phyloP scores from a whole-genome alignment of 2,329 filamentous ascomycete species.

The Pseudocercospora pini-densiflorae region DNA sequence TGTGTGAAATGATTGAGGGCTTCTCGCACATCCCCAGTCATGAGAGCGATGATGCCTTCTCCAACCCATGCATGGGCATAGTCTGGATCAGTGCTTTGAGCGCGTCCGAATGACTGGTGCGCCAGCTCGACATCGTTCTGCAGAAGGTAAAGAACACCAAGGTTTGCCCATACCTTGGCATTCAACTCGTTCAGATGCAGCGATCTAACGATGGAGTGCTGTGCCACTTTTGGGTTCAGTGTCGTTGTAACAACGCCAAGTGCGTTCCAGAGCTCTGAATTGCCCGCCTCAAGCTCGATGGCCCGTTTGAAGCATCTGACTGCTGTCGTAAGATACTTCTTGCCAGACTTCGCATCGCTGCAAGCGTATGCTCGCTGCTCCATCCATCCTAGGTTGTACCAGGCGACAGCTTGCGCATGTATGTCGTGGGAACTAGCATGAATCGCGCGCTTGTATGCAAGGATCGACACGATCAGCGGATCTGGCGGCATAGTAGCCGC shows the following conservation, averaged over 20 bases:
- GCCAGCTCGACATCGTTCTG: slow-evolving; percentile 85
- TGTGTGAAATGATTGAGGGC: slow-evolving; percentile 88
- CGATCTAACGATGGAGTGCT: slow-evolving; percentile 91
- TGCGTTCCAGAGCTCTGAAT: slow-evolving; percentile 96
- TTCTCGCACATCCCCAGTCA: slow-evolving; percentile 75
- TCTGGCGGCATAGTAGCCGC: slow-evolving; percentile 49
- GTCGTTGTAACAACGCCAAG: slow-evolving; percentile 88
- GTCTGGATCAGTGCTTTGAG: slow-evolving; percentile 93
- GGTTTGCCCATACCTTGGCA: slow-evolving; percentile 82
- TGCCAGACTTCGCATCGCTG: slow-evolving; percentile 60
- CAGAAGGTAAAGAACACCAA: slow-evolving; percentile 83
- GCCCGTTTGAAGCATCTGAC: slow-evolving; percentile 92
- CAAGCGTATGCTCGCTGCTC: slow-evolving; percentile 80
- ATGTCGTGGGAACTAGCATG: slow-evolving; percentile 71
- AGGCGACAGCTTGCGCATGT: slow-evolving; percentile 91
- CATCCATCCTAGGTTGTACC: slow-evolving; percentile 96
- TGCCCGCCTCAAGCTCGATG: slow-evolving; percentile 93
- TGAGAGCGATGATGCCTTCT: slow-evolving; percentile 81
- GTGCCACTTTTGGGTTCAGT: slow-evolving; percentile 83
- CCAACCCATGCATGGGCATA: slow-evolving; percentile 94
- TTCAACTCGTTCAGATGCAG: slow-evolving; percentile 90
- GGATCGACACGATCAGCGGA: slow-evolving; percentile 68
- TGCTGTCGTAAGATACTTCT: slow-evolving; percentile 76
- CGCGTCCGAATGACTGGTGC: slow-evolving; percentile 85
- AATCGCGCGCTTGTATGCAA: slow-evolving; percentile 87